A percentile compares a stretch with the other conserved stretches of the same genome.
These are phyloP conservation scores for Ganoderma meredithae DNA, from an alignment of 1,284 basidiomycete species.

Conservation along the genomic window DNA sequence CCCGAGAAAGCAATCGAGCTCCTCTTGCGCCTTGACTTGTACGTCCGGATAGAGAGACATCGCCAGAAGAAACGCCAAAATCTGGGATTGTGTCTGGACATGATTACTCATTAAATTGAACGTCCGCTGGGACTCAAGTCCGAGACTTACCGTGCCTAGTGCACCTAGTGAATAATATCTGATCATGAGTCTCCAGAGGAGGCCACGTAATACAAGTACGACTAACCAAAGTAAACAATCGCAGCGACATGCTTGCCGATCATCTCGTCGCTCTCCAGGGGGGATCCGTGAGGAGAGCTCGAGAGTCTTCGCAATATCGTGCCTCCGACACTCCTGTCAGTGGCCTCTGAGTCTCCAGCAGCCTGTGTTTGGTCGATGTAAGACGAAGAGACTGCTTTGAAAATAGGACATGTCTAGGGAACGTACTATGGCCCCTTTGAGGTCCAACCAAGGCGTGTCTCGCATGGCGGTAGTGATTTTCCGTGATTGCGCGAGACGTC, in stretches of 20 bases:
- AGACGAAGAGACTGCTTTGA: too few relatives aligned
- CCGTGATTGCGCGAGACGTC: too few relatives aligned
- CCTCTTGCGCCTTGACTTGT: slow-evolving; percentile 38
- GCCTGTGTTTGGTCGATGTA: too few relatives aligned
- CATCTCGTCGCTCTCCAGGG: background rate
- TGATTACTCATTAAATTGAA: background rate
- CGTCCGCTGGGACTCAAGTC: background rate
- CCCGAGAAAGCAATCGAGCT: slow-evolving; percentile 38
- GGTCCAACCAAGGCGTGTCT: too few relatives aligned
- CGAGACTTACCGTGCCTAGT: slow-evolving; percentile 27
- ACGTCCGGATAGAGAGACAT: slow-evolving; percentile 39
- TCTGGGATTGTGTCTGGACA: slow-evolving; percentile 32
- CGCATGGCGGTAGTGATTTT: too few relatives aligned
- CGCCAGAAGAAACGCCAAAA: slow-evolving; percentile 35
- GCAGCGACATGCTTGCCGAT: slow-evolving; percentile 7
- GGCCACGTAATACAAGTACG: background rate
- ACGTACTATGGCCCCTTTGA: too few relatives aligned
- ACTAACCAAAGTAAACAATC: slow-evolving; percentile 19
- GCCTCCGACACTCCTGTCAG: background rate
- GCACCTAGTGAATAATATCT: slow-evolving; percentile 14
- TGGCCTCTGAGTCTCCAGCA: too few relatives aligned
- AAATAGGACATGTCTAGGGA: too few relatives aligned
- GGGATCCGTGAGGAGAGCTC: background rate
- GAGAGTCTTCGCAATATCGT: background rate
- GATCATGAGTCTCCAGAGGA: background rate